These are phyloP conservation scores for Talaromyces funiculosus DNA, from an alignment of 2,329 filamentous ascomycete species.

Conservation along the genomic window DNA sequence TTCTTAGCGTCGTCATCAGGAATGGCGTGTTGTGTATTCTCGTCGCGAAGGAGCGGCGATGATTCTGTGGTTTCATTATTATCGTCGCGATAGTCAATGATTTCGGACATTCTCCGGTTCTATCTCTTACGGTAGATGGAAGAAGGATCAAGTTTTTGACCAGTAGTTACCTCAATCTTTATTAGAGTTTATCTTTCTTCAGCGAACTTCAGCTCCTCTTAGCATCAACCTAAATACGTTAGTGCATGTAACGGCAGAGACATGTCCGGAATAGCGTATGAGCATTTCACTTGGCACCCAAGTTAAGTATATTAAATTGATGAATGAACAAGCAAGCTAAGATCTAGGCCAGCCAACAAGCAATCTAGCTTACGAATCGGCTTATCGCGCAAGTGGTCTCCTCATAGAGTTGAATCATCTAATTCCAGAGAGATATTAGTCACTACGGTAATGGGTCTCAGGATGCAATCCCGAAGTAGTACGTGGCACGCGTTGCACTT, in stretches of 20 bases:
- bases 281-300: not conserved
- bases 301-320: not conserved
- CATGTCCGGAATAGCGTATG: not conserved
- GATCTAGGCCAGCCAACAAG: not conserved
- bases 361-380: not conserved
- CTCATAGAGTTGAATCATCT: not conserved
- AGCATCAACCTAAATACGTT: not conserved
- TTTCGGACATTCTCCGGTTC: not conserved
- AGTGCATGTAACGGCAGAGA: not conserved
- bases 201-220: not conserved
- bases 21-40: not conserved
- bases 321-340: not conserved
- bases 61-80: not conserved
- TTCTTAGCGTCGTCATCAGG: not conserved
- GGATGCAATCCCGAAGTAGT: not conserved
- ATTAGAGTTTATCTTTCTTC: not conserved
- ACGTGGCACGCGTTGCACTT: too few species aligned
- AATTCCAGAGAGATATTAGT: too few species aligned
- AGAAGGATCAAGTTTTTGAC: not conserved
- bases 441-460: too few species aligned
- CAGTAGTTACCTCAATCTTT: not conserved
- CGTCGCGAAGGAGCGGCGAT: not conserved
- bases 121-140: not conserved
- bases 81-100: not conserved
- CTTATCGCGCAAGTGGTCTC: not conserved